Evolutionary conservation across 2,329 filamentous ascomycete genomes (phyloP), one percentile per base, ranked within the genome.

Genomic region (Aspergillus sergii): DNA sequence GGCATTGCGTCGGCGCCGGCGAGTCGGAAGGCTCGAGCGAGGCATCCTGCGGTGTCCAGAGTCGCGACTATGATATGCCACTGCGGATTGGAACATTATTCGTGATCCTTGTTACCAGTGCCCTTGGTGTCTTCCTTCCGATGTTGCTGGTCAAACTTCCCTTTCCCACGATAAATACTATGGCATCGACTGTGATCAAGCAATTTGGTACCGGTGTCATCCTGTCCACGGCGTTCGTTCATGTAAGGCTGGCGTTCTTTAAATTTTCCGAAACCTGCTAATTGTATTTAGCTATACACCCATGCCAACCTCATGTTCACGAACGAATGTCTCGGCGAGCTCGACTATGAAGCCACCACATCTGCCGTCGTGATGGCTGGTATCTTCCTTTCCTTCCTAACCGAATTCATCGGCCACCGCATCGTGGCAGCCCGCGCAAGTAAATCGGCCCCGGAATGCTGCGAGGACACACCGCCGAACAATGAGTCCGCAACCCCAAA

Each of bases 331-430:
- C 77, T 94, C 14, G 88, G 88, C 4, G 82, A 83, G 9, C 78
- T 93, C 3, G 73, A 80, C 6, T 94, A 91, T 69, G 91, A 94
- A 75, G 85, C 81, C 4, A 91, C 88, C 0, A 86, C 90, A 0
- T 85, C 89, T 0, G 87, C 90, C 2, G 86, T 94, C 46, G 83
- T 91, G 54, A 90, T 93, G 87, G 91, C 88, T 0, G 91, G 91
- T 0, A 78, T 92, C 1, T 90, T 93, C 74, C 67, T 93, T 3
- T 89, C 91, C 0, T 93, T 93, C 75, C 69, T 91, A 1, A 82
- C 92, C 41, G 91, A 94, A 72, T 92, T 88, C 69, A 66, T 86
- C 14, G 88, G 89, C 48, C 84, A 88, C 45, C 85, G 89, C 1
- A 75, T 90, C 54, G 81, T 90, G 0, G 69, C 68, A 12, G 66